Base-by-base conservation (phyloP, 306 rosid genomes). In the Fragaria ananassa region DNA sequence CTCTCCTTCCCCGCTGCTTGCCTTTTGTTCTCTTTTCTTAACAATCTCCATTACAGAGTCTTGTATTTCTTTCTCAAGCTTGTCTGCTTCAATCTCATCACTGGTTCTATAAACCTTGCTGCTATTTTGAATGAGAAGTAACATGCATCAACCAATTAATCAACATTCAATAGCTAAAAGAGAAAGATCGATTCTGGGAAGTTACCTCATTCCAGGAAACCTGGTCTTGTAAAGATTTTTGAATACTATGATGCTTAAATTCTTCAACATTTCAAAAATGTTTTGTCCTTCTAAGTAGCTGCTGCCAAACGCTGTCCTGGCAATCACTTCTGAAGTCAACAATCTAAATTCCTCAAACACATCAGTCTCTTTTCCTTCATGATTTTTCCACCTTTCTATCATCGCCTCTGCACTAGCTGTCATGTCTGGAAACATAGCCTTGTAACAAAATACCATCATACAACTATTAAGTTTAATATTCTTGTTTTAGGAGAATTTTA, bases 281-380 rank as follows among this genome's bases (percentile, higher is more conserved):
- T 63, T 50, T 42, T 78, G 18, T 34, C 82, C 86, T 42, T 82
- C 86, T 5, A 62, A 41, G 74, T 78, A 74, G 65, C 77, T 81
- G 68, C 84, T 76, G 21, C 84, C 84, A 76, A 81, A 81, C 14
- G 81, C 81, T 27, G 82, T 60, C 50, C 67, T 58, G 17, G 85
- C 60, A 41, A 82, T 82, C 50, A 82, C 79, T 63, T 82, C 82
- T 35, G 85, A 57, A 25, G 82, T 51, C 35, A 77, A 12, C 56
- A 60, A 18, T 74, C 72, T 68, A 68, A 82, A 74, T n/a, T 82
- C 76, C 77, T 72, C 76, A 11, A 17, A 58, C 54, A 82, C 67
- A n/a, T 82, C 82, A 25, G 74, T 73, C 81, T 78, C 76, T 58
- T 74, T 57, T 5, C 79, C 82, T 21, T 82, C 79, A 8, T 77